Evolutionary conservation across 441 rosid genomes (phyloP), one percentile per base, ranked within the genome.

Genomic region (Gossypium trilobum): DNA sequence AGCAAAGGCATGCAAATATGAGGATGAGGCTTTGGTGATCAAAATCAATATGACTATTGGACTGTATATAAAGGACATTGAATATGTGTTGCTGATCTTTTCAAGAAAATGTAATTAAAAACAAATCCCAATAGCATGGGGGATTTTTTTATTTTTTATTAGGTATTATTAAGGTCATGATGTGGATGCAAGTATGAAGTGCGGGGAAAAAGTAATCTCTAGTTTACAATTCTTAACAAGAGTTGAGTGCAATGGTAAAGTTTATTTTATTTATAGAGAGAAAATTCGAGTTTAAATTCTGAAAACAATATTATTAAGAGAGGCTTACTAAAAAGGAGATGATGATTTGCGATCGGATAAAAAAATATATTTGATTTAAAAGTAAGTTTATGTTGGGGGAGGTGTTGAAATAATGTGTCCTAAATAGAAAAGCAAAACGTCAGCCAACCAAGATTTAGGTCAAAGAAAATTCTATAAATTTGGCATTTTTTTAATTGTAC

Each of bases 1-100:
- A 68, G 39, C 54, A 60, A 23, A 31, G 27, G 23, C 57, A 60
- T 70, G 75, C 78, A 79, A 67, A 31, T 66, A 68, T 33, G 59
- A 46, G 60, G 22, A 20, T 27, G 33, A 50, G 48, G 60, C 71
- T 54, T 20, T 36, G 50, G 3, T 62, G 50, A 62, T 62, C 8
- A 13, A 62, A 62, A 62, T 10, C 14, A 9, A 48, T 17, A 7
- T 62, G 8, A 36, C 25, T 62, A 17, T 36, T 16, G 50, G 50
- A 36, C 39, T 62, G 39, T 62, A 36, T 62, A 62, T n/a, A 36
- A 13, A 14, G 68, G 50, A 48, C 14, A 16, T 9, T 16, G 50
- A 17, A 36, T 36, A 46, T 36, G 68, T 33, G 50, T 17, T 62
- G 68, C 16, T 9, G 14, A 62, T 17, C 0, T 62, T 33, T 62